Conservation (phyloP, 192 early-diverging fungal genomes). For the Coemansia sp. region DNA sequence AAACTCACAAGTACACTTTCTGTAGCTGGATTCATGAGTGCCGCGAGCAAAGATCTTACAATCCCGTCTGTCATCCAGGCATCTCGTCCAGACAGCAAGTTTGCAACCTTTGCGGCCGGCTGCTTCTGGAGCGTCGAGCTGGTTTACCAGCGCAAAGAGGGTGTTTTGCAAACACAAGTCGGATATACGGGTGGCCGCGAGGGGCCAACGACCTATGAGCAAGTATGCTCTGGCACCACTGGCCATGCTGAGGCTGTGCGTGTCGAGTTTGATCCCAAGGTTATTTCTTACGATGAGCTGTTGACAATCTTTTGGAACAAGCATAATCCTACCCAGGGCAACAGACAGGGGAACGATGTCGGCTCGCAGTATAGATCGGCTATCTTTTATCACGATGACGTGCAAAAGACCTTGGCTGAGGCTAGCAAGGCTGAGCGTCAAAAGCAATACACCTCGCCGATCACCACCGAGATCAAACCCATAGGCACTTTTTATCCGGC, state of each 20-base stretch:
- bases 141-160: slow-evolving; percentile 43
- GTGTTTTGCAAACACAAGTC: slow-evolving; percentile 55
- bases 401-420: slow-evolving; percentile 74
- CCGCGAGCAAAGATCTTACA: slow-evolving; percentile 13
- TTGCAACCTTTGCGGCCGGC: slow-evolving; percentile 87
- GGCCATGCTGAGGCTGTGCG: slow-evolving; percentile 83
- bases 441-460: slow-evolving; percentile 53
- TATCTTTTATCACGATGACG: slow-evolving; percentile 76
- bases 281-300: slow-evolving; percentile 70
- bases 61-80: slow-evolving; percentile 25
- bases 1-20: slow-evolving; percentile 9
- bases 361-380: slow-evolving; percentile 88
- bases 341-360: slow-evolving; percentile 76
- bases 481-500: slow-evolving; percentile 74
- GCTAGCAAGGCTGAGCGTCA: slow-evolving; percentile 64
- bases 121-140: slow-evolving; percentile 84
- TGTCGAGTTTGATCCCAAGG: slow-evolving; percentile 67
- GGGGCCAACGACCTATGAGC: slow-evolving; percentile 32
- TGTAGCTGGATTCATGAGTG: slow-evolving; percentile 14
- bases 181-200: slow-evolving; percentile 62
- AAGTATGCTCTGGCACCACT: slow-evolving; percentile 60
- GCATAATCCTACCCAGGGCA: slow-evolving; percentile 85
- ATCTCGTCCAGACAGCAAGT: slow-evolving; percentile 17
- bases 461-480: slow-evolving; percentile 69
- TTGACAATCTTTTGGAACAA: slow-evolving; percentile 80